phyloP scores from a whole-genome alignment of 2,329 filamentous ascomycete genomes.

The Neonectria punicea region DNA sequence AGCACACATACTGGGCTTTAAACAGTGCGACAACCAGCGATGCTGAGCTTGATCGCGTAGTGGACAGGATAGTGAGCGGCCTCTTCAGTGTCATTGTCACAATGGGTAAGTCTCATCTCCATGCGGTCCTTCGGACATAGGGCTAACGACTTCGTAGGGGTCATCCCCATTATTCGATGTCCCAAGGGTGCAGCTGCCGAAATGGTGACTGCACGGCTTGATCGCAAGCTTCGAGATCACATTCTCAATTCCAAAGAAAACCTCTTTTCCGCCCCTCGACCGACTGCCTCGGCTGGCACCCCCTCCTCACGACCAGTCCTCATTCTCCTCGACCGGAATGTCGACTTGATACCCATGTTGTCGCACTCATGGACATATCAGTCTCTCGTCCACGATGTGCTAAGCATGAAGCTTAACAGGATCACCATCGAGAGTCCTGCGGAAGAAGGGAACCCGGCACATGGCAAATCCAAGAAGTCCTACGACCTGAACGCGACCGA shows the following conservation, averaged over 20 bases:
- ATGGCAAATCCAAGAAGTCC: conserved; percentile 82
- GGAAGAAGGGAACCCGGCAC: conserved; percentile 80
- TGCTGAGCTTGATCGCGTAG: conserved; percentile 84
- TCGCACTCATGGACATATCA: conserved; percentile 90
- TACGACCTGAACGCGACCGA: conserved; percentile 92
- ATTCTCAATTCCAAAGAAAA: conserved; percentile 98
- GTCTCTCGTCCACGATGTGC: conserved; percentile 77
- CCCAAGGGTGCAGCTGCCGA: conserved; percentile 94
- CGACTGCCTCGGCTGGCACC: conserved; percentile 64
- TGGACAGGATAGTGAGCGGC: conserved; percentile 93
- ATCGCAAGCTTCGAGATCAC: conserved; percentile 95
- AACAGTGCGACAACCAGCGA: conserved; percentile 94
- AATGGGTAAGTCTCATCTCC: conserved; percentile 73
- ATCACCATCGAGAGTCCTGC: conserved; percentile 89
- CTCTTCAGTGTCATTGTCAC: conserved; percentile 99
- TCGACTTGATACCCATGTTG: conserved; percentile 97
- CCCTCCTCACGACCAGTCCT: conserved; percentile 85
- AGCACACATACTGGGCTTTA: conserved; percentile 92
- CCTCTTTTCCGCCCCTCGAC: conserved; percentile 80
- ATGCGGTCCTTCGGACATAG: no score
- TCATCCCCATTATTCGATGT: conserved; percentile 94
- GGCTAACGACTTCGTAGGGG: conserved; percentile 60
- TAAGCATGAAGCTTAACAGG: conserved; percentile 77
- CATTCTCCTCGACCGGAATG: conserved; percentile 92
- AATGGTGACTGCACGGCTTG: conserved; percentile 92